These are phyloP conservation scores for Apiotrichum sp. DNA, from an alignment of 1,284 basidiomycete species.

Conservation along the genomic window DNA sequence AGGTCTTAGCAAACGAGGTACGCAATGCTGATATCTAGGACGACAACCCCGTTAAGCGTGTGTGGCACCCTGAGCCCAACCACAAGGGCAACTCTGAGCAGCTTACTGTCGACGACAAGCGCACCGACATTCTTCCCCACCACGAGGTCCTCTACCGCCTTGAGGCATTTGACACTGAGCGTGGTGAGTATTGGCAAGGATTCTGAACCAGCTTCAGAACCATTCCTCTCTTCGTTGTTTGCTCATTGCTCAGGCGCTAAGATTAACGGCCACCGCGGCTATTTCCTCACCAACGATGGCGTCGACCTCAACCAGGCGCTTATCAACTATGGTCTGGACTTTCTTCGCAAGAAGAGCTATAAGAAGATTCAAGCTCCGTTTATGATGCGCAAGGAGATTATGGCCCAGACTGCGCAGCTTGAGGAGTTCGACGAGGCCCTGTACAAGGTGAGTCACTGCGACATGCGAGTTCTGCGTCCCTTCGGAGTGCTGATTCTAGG, in stretches of 20 bases:
- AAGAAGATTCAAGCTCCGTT: slow-evolving; percentile 97
- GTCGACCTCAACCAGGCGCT: slow-evolving; percentile 96
- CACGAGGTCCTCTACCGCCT: slow-evolving; percentile 92
- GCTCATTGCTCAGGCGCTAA: slow-evolving; percentile 58
- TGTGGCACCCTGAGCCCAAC: slow-evolving; percentile 80
- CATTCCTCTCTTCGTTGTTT: neutral
- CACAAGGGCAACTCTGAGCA: slow-evolving; percentile 50
- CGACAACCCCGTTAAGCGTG: slow-evolving; percentile 74
- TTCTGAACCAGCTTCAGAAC: neutral
- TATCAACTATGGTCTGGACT: slow-evolving; percentile 91
- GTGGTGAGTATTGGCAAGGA: slow-evolving; percentile 55
- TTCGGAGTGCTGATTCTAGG: slow-evolving; percentile 48
- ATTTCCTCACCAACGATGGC: slow-evolving; percentile 91
- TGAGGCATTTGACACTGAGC: slow-evolving; percentile 92
- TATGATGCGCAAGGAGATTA: slow-evolving; percentile 96
- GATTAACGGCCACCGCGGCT: slow-evolving; percentile 90
- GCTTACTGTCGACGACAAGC: slow-evolving; percentile 55
- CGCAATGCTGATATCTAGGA: slow-evolving; percentile 53
- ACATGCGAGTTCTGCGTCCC: neutral
- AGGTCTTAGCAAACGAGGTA: no score
- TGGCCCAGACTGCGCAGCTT: slow-evolving; percentile 95
- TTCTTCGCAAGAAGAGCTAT: slow-evolving; percentile 73
- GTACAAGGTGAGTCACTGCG: slow-evolving; percentile 66
- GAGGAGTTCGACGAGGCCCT: slow-evolving; percentile 98
- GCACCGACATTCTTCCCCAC: slow-evolving; percentile 76